These are phyloP conservation scores for Berberis thunbergii DNA, from an alignment of 164 flowering plant genomes.

Conservation along the genomic window DNA sequence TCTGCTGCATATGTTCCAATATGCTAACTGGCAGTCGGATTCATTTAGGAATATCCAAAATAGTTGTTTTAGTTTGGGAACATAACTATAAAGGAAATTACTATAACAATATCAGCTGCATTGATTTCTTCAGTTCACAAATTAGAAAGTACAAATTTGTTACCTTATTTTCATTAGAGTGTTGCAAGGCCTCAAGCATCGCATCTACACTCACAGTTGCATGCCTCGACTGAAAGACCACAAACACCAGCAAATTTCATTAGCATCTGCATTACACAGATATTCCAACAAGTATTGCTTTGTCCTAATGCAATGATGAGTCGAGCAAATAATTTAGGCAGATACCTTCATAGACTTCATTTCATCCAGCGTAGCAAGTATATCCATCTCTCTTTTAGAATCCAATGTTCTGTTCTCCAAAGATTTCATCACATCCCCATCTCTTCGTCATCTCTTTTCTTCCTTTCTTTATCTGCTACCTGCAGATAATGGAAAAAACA, in stretches of 20 bases:
- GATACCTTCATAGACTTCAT: conserved; percentile 13
- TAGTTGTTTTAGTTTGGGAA: background rate
- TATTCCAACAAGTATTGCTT: background rate
- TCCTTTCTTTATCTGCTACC: conserved; percentile 50
- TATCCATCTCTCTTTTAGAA: conserved; percentile 3
- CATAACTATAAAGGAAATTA: background rate
- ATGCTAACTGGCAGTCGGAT: background rate
- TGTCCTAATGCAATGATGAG: background rate
- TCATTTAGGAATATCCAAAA: background rate
- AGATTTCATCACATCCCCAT: conserved; percentile 96
- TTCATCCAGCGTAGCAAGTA: background rate
- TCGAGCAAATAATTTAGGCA: background rate
- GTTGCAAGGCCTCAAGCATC: conserved; percentile 81
- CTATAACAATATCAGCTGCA: background rate
- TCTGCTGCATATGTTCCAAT: background rate
- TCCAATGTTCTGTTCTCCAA: conserved; percentile 62
- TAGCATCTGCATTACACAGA: background rate
- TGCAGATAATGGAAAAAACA: conserved; percentile 10
- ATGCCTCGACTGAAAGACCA: conserved; percentile 69
- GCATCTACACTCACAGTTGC: conserved; percentile 81
- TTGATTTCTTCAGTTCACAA: too few relatives aligned
- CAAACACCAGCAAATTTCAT: background rate
- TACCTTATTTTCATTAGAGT: conserved; percentile 56
- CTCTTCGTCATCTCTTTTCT: conserved; percentile 72
- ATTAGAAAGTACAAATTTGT: conserved; percentile 2